These are phyloP conservation scores for Pterocarpus santalinus DNA, from an alignment of 306 rosid species.

Conservation along the genomic window DNA sequence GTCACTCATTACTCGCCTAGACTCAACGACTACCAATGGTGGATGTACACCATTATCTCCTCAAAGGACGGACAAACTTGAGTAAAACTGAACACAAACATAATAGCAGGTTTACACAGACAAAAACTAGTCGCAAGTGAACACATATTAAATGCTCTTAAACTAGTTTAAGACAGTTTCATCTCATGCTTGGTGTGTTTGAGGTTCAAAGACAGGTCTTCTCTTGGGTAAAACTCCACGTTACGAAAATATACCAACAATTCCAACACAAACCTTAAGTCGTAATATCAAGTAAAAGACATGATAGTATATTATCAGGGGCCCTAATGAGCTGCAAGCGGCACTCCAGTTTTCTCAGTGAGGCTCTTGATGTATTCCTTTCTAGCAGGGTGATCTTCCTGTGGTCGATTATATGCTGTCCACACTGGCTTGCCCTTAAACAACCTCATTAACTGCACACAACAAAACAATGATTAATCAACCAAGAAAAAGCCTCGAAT, in stretches of 20 bases:
- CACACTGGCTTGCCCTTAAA: slow-evolving; percentile 91
- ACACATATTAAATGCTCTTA: neutral
- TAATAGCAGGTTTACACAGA: neutral
- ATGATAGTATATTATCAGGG: neutral
- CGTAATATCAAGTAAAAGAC: slow-evolving; percentile 29
- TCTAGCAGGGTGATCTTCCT: slow-evolving; percentile 88
- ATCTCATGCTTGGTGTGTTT: slow-evolving; percentile 22
- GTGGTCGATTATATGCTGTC: slow-evolving; percentile 89
- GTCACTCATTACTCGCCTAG: neutral
- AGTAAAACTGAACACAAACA: slow-evolving; percentile 14
- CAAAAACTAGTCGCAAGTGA: neutral
- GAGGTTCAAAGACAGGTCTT: slow-evolving; percentile 11
- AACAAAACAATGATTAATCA: neutral
- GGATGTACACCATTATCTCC: neutral
- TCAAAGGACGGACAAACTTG: neutral
- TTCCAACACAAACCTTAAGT: slow-evolving; percentile 24
- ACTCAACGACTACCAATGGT: neutral
- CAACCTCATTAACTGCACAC: slow-evolving; percentile 81
- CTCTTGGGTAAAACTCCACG: neutral
- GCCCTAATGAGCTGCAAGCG: slow-evolving; percentile 70
- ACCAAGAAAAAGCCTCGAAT: neutral
- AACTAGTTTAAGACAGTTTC: neutral
- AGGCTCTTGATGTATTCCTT: slow-evolving; percentile 72
- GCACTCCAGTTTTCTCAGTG: slow-evolving; percentile 59
- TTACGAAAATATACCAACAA: slow-evolving; percentile 1